Conservation (phyloP, 148 eudicot genomes). For the Polygonum aviculare region DNA sequence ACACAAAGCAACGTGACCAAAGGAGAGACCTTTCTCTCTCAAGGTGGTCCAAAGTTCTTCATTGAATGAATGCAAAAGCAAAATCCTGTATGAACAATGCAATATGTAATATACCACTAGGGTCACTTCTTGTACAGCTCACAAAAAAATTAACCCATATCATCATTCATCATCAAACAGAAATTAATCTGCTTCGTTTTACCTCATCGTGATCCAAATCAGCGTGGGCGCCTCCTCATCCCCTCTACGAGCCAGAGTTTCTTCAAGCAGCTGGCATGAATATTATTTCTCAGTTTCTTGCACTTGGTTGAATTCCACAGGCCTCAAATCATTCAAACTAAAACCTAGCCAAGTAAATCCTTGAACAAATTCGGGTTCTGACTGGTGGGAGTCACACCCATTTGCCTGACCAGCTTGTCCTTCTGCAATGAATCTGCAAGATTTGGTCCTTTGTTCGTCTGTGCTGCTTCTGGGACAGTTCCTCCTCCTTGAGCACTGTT, state of each 20-base stretch:
- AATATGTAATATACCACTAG: not conserved
- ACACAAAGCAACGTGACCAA: not conserved
- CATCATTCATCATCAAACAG: not conserved
- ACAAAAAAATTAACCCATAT: not conserved
- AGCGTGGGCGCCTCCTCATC: not conserved
- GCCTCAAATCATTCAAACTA: not conserved
- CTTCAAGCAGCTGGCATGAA: not conserved
- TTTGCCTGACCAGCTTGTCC: slow-evolving; percentile 82
- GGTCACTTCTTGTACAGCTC: not conserved
- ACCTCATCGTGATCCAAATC: slow-evolving; percentile 2
- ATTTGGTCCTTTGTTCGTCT: slow-evolving; percentile 59
- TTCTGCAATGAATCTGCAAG: slow-evolving; percentile 63
- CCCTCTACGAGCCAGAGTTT: not conserved
- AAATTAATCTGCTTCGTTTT: not conserved
- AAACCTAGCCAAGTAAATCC: slow-evolving; percentile 60
- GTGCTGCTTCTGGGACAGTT: slow-evolving; percentile 20
- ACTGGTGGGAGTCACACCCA: slow-evolving; percentile 77
- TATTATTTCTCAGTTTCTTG: slow-evolving; percentile 2
- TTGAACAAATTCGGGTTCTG: slow-evolving; percentile 85
- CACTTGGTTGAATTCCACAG: not conserved
- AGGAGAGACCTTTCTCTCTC: not conserved
- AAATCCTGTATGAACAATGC: slow-evolving; percentile 8
- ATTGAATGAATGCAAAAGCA: slow-evolving; percentile 2
- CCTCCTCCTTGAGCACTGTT: slow-evolving; percentile 12
- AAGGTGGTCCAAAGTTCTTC: slow-evolving; percentile 8